A percentile compares a stretch with the other conserved stretches of the same genome.
These are phyloP conservation scores for Pestalotiopsis sp. DNA, from an alignment of 2,329 filamentous ascomycete genomes.

Conservation along the genomic window DNA sequence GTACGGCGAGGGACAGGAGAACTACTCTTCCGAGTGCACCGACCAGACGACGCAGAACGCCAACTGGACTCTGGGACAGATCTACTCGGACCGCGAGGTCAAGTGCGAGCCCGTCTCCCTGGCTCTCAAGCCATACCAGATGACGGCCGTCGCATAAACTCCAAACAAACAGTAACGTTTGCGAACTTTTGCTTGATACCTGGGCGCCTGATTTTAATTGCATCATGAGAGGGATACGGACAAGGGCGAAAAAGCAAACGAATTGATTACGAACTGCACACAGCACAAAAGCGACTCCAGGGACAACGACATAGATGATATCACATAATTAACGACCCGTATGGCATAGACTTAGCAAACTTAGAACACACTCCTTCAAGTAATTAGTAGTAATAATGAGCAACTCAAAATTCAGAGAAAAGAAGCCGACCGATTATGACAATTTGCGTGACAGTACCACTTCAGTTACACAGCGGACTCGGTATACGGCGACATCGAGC, in stretches of 20 bases:
- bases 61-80: conserved; percentile 41
- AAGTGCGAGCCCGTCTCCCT: conserved; percentile 33
- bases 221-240: too few relatives aligned
- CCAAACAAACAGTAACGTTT: neutral
- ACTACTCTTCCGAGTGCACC: conserved; percentile 38
- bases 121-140: conserved; percentile 33
- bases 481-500: neutral
- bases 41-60: conserved; percentile 37
- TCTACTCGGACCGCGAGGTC: conserved; percentile 39
- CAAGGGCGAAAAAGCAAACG: neutral
- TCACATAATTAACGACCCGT: neutral
- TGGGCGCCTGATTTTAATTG: neutral
- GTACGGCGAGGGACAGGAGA: conserved; percentile 26
- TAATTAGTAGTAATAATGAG: neutral
- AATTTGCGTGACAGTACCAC: neutral
- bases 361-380: neutral
- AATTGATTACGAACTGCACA: neutral
- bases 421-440: neutral
- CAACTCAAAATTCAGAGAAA: neutral
- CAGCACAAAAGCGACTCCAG: conserved; percentile 1
- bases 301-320: neutral
- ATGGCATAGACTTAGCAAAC: neutral
- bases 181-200: neutral
- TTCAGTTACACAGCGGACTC: neutral
- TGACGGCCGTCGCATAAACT: conserved; percentile 37